Conservation (phyloP, 1,284 basidiomycete genomes). For the Ceratobasidium sp. region DNA sequence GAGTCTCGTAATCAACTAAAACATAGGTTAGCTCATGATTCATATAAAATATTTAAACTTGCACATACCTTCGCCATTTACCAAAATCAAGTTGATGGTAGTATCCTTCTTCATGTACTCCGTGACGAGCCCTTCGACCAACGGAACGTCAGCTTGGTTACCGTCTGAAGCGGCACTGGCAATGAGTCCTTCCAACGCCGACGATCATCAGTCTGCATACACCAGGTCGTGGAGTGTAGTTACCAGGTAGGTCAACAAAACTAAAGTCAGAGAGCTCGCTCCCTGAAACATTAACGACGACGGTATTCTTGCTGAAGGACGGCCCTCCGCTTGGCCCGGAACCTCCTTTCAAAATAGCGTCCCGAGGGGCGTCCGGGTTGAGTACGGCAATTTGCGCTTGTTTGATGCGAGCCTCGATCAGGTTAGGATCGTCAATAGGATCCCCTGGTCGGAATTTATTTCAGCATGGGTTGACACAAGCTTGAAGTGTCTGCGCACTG, state of each 20-base stretch:
- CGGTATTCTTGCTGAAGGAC: constrained; percentile 54
- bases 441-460: not conserved
- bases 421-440: not conserved
- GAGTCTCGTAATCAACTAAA: constrained; percentile 70
- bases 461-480: constrained; percentile 52
- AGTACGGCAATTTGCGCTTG: constrained; percentile 57
- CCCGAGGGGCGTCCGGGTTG: constrained; percentile 48
- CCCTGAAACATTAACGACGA: constrained; percentile 56
- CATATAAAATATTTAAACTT: constrained; percentile 19
- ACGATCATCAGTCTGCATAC: no score
- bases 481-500: constrained; percentile 47
- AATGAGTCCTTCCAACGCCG: no score
- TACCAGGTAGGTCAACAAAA: constrained; percentile 63
- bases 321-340: constrained; percentile 38
- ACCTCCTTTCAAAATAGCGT: constrained; percentile 42
- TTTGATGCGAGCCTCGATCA: constrained; percentile 46
- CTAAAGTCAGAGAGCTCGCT: constrained; percentile 57
- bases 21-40: constrained; percentile 19
- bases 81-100: not conserved
- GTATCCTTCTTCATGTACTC: not conserved
- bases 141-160: not conserved
- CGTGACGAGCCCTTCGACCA: not conserved
- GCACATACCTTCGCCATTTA: not conserved
- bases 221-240: constrained; percentile 56
- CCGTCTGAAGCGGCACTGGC: not conserved